Base-by-base conservation (phyloP, 768 basidiomycete species). In the Suillus cothurnatus region DNA sequence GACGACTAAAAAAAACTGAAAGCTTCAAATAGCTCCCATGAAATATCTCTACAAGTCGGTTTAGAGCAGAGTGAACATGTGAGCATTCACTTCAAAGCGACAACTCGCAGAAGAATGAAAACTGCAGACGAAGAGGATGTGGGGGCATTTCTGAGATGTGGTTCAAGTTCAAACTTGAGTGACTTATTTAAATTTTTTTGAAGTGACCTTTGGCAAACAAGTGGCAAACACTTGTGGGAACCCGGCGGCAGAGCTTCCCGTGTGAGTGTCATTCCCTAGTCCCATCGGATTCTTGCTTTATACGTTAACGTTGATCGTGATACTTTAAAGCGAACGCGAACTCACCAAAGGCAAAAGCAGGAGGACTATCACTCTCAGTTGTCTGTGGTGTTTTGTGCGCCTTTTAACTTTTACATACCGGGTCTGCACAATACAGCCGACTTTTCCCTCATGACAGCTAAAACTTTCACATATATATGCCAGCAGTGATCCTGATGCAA, bases 71-170 rank as follows among this genome's bases (percentile, higher is more conserved):
- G 26, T 19, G 28, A 28, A 28, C 28, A 52, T 28, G 6, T 14
- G 11, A n/a, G 31, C 1, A 21, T 55, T n/a, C 53, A 31, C 31
- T 55, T 55, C 19, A 21, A 53, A 21, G 52, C 11, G 19, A 53
- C 19, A 31, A 21, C 92, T 87, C 4, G 92, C 92, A n/a, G 86
- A 78, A 5, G 90, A 88, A 69, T 92, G 88, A 26, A 72, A 95
- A 94, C 21, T 93, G 71, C 88, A 91, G 59, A 94, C 92, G 71
- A 93, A 94, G 65, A 94, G 84, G 68, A 94, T 94, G 68, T 92
- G 90, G 88, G 52, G 88, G 9, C 90, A 91, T 88, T 47, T 63
- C 67, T 36, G 63, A 57, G 50, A 17, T 3, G n/a, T 57, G 38
- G 23, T 39, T 50, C n/a, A n/a, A n/a, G n/a, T n/a, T n/a, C n/a